phyloP scores from a whole-genome alignment of 2,329 filamentous ascomycete species.

The Cordyceps militaris region DNA sequence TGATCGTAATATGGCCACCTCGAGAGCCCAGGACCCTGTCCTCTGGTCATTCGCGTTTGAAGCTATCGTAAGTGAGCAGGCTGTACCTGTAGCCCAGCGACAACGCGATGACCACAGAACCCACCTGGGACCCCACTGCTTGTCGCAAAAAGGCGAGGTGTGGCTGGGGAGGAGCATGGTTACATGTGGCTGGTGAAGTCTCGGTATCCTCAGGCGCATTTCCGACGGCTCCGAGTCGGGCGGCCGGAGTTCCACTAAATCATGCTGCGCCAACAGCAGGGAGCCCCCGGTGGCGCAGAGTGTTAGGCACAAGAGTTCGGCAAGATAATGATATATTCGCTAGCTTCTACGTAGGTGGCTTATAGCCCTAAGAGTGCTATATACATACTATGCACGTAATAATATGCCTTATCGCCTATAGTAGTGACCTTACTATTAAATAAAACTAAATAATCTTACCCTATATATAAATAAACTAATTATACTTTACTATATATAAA shows the following conservation, averaged over 20 bases:
- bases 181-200: constrained; percentile 15
- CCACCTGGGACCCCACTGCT: constrained; percentile 6
- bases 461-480: too few species aligned
- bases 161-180: constrained; percentile 10
- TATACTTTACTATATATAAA: too few species aligned
- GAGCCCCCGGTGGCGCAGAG: constrained; percentile 1
- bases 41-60: not conserved
- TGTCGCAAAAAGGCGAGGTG: not conserved
- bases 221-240: constrained; percentile 26
- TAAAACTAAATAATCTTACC: too few species aligned
- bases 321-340: too few species aligned
- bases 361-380: too few species aligned
- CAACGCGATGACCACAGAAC: constrained; percentile 8
- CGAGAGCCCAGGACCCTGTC: not conserved
- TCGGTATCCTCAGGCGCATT: constrained; percentile 17
- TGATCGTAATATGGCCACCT: too few species aligned
- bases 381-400: too few species aligned
- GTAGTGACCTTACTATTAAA: too few species aligned
- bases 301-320: too few species aligned
- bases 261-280: constrained; percentile 14
- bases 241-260: constrained; percentile 16
- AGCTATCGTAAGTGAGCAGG: not conserved
- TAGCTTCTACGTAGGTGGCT: too few species aligned
- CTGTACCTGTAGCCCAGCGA: not conserved
- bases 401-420: too few species aligned